phyloP scores from a whole-genome alignment of 768 basidiomycete genomes.

The Lentinula lateritia region DNA sequence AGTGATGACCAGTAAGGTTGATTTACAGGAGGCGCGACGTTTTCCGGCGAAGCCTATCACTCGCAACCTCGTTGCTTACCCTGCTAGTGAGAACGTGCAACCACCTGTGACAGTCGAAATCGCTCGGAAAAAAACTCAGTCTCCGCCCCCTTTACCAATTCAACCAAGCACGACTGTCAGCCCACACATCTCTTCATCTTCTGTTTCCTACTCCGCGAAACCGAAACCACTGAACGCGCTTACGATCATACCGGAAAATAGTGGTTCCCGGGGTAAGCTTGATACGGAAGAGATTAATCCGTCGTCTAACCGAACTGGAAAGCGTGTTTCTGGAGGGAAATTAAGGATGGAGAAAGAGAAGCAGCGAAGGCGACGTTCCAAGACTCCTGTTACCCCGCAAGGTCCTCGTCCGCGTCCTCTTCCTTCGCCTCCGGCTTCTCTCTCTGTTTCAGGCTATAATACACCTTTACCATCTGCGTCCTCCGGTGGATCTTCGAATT shows the following conservation, averaged over 20 bases:
- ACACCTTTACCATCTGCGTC: background rate
- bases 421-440: background rate
- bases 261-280: background rate
- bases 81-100: background rate
- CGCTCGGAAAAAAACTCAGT: background rate
- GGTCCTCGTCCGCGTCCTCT: conserved; percentile 1
- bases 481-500: background rate
- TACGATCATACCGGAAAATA: conserved; percentile 1
- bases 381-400: background rate
- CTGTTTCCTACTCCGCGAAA: background rate
- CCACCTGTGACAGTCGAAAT: background rate
- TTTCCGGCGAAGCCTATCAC: background rate
- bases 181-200: background rate
- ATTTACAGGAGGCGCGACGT: background rate
- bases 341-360: conserved; percentile 2
- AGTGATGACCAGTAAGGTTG: background rate
- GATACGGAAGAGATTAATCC: background rate
- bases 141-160: background rate
- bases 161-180: background rate
- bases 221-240: background rate
- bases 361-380: background rate
- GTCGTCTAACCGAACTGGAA: background rate
- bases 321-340: conserved; percentile 3
- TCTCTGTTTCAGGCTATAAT: background rate
- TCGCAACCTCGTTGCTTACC: too few relatives aligned